Conservation (phyloP, 345 rosid genomes). For the Jatropha curcas region DNA sequence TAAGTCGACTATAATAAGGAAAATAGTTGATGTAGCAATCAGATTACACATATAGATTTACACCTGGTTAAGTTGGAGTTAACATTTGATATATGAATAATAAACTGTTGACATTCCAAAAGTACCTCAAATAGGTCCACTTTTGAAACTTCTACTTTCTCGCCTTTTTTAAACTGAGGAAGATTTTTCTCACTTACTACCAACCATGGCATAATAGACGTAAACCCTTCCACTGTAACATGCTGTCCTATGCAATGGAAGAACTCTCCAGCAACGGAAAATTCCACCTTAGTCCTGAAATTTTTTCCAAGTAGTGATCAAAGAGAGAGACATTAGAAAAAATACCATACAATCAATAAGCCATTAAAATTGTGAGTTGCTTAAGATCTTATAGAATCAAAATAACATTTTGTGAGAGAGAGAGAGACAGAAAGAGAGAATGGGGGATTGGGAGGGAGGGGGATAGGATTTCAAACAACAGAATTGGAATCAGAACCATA, state of each 20-base stretch:
- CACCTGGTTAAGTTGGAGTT: neutral
- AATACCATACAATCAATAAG: neutral
- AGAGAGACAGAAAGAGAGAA: too few relatives aligned
- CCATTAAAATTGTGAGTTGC: neutral
- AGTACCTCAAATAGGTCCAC: conserved; percentile 80
- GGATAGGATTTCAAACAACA: too few relatives aligned
- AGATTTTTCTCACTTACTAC: conserved; percentile 73
- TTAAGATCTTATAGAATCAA: neutral
- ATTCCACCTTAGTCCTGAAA: conserved; percentile 76
- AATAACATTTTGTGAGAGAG: neutral
- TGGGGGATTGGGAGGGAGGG: too few relatives aligned
- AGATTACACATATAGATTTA: neutral
- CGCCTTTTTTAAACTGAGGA: conserved; percentile 64
- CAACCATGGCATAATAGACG: conserved; percentile 93
- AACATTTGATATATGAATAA: neutral
- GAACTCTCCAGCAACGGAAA: conserved; percentile 72
- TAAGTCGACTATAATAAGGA: neutral
- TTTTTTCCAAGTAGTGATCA: conserved; percentile 11
- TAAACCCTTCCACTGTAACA: conserved; percentile 69
- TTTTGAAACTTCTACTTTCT: conserved; percentile 68
- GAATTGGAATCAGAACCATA: neutral
- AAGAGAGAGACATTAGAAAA: neutral
- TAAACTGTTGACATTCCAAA: neutral
- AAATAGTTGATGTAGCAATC: neutral
- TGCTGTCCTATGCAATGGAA: conserved; percentile 76